A percentile compares a stretch with the other conserved stretches of the same genome.
Conservation (phyloP, 176 grass and related monocot genomes). For the Chloris gayana region DNA sequence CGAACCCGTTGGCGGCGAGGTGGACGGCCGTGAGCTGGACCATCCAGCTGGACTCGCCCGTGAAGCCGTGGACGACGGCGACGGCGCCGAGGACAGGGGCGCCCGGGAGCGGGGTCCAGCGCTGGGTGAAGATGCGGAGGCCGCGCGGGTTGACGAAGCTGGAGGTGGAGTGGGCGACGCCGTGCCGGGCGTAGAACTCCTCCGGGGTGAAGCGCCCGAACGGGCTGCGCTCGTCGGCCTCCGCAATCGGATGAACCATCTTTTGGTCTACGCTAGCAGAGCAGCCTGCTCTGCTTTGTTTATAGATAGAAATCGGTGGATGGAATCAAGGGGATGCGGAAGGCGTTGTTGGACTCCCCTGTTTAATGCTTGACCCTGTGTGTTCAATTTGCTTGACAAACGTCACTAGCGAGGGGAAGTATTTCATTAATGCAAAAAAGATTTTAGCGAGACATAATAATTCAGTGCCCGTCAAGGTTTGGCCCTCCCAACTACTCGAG, state of each 20-base stretch:
- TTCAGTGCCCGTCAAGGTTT: too few species aligned
- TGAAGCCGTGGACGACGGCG: conserved; percentile 77
- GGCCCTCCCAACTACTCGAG: too few species aligned
- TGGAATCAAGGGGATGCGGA: neutral
- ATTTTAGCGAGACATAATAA: too few species aligned
- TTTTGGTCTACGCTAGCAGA: neutral
- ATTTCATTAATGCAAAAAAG: too few species aligned
- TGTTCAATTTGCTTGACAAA: too few species aligned
- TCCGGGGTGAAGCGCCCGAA: conserved; percentile 47
- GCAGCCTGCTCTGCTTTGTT: neutral
- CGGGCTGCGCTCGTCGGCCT: conserved; percentile 80
- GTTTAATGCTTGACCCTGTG: too few species aligned
- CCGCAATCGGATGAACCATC: conserved; percentile 70
- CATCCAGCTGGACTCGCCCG: conserved; percentile 76
- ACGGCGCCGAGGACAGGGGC: conserved; percentile 55
- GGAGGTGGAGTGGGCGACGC: conserved; percentile 66
- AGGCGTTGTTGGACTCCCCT: neutral
- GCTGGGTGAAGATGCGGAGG: conserved; percentile 77
- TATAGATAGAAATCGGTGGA: too few species aligned
- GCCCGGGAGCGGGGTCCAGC: conserved; percentile 48
- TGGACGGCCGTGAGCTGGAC: conserved; percentile 71
- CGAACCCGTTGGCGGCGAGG: conserved; percentile 77
- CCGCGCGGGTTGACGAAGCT: conserved; percentile 75
- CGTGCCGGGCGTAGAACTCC: conserved; percentile 82
- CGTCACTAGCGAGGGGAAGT: too few species aligned